Evolutionary conservation across 192 early-diverging fungal genomes (phyloP).

Genomic region (Entomortierella lignicola): DNA sequence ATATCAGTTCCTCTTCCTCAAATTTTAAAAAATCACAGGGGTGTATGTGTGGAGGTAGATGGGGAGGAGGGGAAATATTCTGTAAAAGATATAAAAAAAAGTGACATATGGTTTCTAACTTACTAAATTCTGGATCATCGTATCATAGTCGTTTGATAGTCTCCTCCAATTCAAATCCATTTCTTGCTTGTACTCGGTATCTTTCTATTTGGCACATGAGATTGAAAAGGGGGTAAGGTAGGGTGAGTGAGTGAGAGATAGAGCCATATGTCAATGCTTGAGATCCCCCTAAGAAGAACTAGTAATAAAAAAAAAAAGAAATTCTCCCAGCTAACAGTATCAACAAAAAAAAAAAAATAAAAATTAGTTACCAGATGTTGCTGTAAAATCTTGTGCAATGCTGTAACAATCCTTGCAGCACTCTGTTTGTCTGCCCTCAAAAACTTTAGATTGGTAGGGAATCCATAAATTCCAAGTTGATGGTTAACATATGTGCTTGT

Average conservation of each 20-base stretch:
- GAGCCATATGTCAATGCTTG: not conserved
- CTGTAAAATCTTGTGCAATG: constrained; percentile 38
- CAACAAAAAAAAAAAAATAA: not conserved
- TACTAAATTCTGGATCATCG: constrained; percentile 35
- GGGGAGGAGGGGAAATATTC: not conserved
- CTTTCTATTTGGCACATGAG: constrained; percentile 38
- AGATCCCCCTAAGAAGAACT: not conserved
- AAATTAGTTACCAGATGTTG: constrained; percentile 32
- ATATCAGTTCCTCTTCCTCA: not conserved
- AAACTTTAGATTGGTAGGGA: constrained; percentile 32
- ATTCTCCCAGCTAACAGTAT: too few species aligned
- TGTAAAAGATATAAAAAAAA: not conserved
- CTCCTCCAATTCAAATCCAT: constrained; percentile 53
- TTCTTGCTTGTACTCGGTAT: constrained; percentile 44
- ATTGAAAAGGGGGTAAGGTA: not conserved
- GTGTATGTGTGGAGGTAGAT: too few species aligned
- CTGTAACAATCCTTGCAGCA: constrained; percentile 38
- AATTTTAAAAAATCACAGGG: too few species aligned
- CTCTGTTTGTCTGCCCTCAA: constrained; percentile 22
- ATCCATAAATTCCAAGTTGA: constrained; percentile 34
- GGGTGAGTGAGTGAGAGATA: not conserved
- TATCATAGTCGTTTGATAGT: constrained; percentile 38
- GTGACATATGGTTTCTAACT: not conserved
- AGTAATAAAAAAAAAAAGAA: not conserved
- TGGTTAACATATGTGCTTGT: constrained; percentile 48